These are phyloP conservation scores for Boletus semigastroideus DNA, from an alignment of 1,284 basidiomycete genomes.

Conservation along the genomic window DNA sequence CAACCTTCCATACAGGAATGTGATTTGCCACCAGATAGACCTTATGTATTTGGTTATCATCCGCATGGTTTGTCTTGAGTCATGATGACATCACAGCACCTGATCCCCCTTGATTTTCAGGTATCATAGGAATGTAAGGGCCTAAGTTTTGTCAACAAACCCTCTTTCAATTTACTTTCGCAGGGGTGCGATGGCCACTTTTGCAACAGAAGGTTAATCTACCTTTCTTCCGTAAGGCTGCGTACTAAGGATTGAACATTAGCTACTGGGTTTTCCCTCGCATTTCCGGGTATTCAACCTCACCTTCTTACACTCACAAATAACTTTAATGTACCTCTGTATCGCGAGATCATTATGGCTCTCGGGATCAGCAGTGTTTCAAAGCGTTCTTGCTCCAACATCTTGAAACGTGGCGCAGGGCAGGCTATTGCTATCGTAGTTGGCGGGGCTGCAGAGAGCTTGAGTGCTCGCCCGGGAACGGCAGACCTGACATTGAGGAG, in stretches of 20 bases:
- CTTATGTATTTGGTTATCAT: conserved; percentile 97
- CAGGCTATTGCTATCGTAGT: conserved; percentile 92
- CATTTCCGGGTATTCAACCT: conserved; percentile 90
- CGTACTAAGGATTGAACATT: neutral
- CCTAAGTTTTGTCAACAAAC: neutral
- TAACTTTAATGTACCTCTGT: conserved; percentile 93
- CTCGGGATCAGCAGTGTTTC: conserved; percentile 93
- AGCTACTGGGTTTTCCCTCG: conserved; percentile 90
- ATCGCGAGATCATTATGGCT: conserved; percentile 85
- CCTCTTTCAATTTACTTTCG: neutral
- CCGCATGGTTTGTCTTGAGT: conserved; percentile 72
- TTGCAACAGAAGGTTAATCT: conserved; percentile 81
- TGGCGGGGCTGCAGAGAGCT: conserved; percentile 92
- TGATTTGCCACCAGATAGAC: conserved; percentile 86
- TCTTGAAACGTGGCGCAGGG: conserved; percentile 62
- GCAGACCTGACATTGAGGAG: conserved; percentile 88
- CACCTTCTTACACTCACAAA: conserved; percentile 89
- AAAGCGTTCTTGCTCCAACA: conserved; percentile 87
- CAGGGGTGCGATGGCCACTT: conserved; percentile 92
- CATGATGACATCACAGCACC: neutral
- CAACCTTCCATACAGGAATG: conserved; percentile 55
- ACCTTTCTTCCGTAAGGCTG: neutral
- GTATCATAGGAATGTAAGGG: conserved; percentile 90
- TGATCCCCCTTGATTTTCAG: conserved; percentile 35
- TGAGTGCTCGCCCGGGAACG: conserved; percentile 93